Conservation (phyloP, 2,329 filamentous ascomycete genomes). For the Domatiomyces catenatus region DNA sequence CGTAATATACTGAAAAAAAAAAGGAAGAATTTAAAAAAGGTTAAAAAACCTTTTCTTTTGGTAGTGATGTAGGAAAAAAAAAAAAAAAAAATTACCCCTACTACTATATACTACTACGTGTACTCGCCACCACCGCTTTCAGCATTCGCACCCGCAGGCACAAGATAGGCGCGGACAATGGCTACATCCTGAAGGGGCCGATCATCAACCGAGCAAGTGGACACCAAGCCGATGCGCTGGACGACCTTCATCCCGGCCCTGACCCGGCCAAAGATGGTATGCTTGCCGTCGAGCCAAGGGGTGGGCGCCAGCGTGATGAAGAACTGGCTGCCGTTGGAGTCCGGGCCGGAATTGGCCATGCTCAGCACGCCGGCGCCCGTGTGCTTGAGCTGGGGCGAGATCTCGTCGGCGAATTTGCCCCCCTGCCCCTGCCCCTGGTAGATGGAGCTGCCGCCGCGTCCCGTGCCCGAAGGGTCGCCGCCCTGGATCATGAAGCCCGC, state of each 20-base stretch:
- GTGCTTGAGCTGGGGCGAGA: conserved; percentile 62
- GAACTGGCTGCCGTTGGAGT: conserved; percentile 92
- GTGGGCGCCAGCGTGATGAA: conserved; percentile 90
- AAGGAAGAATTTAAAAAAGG: no score
- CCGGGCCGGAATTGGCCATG: conserved; percentile 89
- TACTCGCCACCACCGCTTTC: no score
- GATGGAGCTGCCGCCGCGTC: conserved; percentile 73
- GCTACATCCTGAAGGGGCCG: conserved; percentile 66
- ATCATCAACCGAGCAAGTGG: conserved; percentile 60
- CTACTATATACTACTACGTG: no score
- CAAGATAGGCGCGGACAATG: conserved; percentile 56
- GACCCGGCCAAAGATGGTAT: conserved; percentile 90
- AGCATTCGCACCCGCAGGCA: no score
- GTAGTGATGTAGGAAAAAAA: no score
- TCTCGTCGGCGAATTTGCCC: conserved; percentile 88
- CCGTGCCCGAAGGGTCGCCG: conserved; percentile 86
- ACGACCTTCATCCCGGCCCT: conserved; percentile 71
- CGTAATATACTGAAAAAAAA: no score
- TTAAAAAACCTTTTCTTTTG: no score
- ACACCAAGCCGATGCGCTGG: conserved; percentile 73
- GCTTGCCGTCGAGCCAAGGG: conserved; percentile 92
- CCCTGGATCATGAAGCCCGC: conserved; percentile 93
- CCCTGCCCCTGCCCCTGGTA: no score
- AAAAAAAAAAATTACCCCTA: no score
- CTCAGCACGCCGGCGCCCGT: conserved; percentile 84